A percentile compares a stretch with the other conserved stretches of the same genome.
Conservation (phyloP, 176 grass and related monocot genomes). For the Chloris gayana region DNA sequence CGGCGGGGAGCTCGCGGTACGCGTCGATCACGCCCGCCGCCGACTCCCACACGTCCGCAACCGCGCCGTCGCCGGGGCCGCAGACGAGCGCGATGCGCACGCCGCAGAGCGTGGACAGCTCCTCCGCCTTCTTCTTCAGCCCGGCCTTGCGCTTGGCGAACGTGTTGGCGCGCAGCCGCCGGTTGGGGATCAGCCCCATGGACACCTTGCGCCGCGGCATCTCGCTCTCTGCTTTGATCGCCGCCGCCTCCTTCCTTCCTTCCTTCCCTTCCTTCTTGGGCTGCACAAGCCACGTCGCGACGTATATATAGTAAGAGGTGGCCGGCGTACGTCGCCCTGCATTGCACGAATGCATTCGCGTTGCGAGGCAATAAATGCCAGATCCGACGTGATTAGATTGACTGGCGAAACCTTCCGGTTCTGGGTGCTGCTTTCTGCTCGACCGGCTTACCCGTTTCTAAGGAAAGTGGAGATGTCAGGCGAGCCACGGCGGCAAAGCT, state of each 20-base stretch:
- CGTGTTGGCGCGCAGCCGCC: not conserved
- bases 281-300: not conserved
- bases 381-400: not conserved
- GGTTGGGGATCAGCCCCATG: not conserved
- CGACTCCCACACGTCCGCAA: conserved; percentile 37
- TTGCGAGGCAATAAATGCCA: not conserved
- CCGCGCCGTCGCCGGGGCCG: not conserved
- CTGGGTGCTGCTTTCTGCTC: not conserved
- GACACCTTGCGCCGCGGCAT: conserved; percentile 9
- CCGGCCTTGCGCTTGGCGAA: conserved; percentile 15
- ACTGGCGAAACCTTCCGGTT: not conserved
- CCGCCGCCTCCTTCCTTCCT: not conserved
- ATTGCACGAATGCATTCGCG: not conserved
- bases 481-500: too few relatives aligned
- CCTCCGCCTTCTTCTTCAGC: conserved; percentile 23
- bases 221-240: not conserved
- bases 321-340: not conserved
- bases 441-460: not conserved
- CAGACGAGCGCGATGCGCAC: conserved; percentile 42
- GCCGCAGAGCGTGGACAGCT: conserved; percentile 40
- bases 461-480: too few relatives aligned
- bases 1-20: conserved; percentile 32
- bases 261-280: not conserved
- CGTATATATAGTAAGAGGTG: not conserved
- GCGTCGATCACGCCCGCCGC: conserved; percentile 23